A percentile compares a stretch with the other conserved stretches of the same genome.
phyloP scores from a whole-genome alignment of 139 green algal genomes.

The Chlamydomonas sphaeroides region DNA sequence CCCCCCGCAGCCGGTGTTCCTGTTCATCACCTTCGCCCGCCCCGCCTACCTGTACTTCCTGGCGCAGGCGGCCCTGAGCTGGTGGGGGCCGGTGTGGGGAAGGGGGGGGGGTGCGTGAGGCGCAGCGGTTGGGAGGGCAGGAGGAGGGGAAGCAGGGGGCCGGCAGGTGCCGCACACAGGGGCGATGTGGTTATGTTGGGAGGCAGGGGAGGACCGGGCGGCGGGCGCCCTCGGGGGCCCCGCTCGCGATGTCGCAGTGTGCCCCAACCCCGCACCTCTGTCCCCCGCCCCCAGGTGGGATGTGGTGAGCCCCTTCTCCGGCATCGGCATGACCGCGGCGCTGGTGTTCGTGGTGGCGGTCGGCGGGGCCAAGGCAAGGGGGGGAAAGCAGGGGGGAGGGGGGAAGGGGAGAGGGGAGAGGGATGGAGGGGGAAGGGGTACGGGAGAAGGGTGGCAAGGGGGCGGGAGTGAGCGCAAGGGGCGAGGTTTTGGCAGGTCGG shows the following conservation, averaged over 20 bases:
- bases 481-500: too few relatives aligned
- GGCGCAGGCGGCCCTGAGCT: slow-evolving; percentile 67
- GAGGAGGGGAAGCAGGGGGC: too few relatives aligned
- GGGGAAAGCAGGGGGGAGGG: slow-evolving; percentile 64
- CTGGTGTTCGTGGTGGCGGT: slow-evolving; percentile 83
- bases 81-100: slow-evolving; percentile 22
- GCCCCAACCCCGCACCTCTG: too few relatives aligned
- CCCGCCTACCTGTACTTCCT: slow-evolving; percentile 90
- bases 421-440: not conserved
- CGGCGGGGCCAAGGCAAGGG: slow-evolving; percentile 81
- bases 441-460: too few relatives aligned
- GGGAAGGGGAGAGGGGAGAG: slow-evolving; percentile 14
- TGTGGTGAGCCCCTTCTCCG: slow-evolving; percentile 68
- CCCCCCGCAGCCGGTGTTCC: slow-evolving; percentile 81
- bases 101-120: too few relatives aligned
- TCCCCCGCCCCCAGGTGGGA: slow-evolving; percentile 22
- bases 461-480: too few relatives aligned
- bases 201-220: too few relatives aligned
- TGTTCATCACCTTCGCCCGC: slow-evolving; percentile 84
- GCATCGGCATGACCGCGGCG: slow-evolving; percentile 64
- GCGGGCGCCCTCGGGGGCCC: too few relatives aligned
- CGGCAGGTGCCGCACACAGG: too few relatives aligned
- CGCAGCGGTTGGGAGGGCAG: not conserved
- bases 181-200: too few relatives aligned
- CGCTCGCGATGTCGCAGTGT: too few relatives aligned